Evolutionary conservation across 1,284 basidiomycete species (phyloP), one percentile per base, ranked within the genome.

Genomic region (Rhodotorula sp.): DNA sequence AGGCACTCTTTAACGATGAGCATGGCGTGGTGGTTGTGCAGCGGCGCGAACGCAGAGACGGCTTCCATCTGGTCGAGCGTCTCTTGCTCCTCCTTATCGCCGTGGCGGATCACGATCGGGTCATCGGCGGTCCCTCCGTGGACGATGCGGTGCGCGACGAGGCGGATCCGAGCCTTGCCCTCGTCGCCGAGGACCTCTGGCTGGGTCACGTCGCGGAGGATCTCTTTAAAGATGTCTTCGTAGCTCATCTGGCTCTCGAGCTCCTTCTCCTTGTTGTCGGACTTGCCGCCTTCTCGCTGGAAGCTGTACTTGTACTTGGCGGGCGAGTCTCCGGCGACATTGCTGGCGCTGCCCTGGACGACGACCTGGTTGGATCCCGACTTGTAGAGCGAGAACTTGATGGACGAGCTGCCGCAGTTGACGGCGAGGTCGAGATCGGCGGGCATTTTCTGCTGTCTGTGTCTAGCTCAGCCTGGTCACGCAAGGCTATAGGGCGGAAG

Each of bases 121-220:
- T 87, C 84, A 29, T 83, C 83, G 78, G 89, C 90, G 62, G 87
- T 86, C 3, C 92, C 92, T 3, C 92, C 92, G 77, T 94, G 92
- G 1, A 95, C 92, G 61, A 93, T 89, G 47, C 87, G 56, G 47
- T 75, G 73, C 75, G 49, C 81, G 29, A 77, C 70, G 26, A 76
- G 58, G n/a, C 57, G 58, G 56, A 76, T 67, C n/a, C 64, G 59
- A 12, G 66, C 61, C 43, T 64, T 61, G 57, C 70, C 68, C n/a
- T 61, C 51, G 12, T 39, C 8, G 15, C 68, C 71, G 29, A 73
- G 72, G 14, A 69, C 65, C 59, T 72, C 54, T 12, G 71, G 64
- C 23, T 62, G 47, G 20, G 75, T 70, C 56, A 78, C 71, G 58
- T 78, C 74, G 18, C 84, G 77, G 47, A 91, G 82, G 79, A 91